phyloP scores from a whole-genome alignment of 2,329 filamentous ascomycete genomes.

The Epichloe baconii region DNA sequence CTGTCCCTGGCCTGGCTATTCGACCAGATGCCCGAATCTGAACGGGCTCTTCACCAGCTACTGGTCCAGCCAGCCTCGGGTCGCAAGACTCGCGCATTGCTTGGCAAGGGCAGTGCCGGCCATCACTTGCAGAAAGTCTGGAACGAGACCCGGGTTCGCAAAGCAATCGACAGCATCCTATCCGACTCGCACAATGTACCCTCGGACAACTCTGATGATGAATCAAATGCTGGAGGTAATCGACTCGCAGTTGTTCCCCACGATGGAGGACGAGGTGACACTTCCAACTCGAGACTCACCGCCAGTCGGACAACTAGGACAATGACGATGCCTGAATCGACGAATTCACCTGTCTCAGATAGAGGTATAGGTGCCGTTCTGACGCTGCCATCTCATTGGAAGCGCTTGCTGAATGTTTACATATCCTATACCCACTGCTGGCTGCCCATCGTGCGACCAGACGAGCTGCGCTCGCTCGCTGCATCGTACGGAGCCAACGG shows the following conservation, averaged over 20 bases:
- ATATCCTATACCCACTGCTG: constrained; percentile 65
- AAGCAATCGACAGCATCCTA: constrained; percentile 48
- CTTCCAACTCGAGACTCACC: not conserved
- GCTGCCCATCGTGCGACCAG: constrained; percentile 61
- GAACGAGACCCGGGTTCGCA: constrained; percentile 48
- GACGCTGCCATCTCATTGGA: constrained; percentile 38
- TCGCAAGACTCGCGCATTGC: constrained; percentile 29
- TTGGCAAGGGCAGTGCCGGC: constrained; percentile 38
- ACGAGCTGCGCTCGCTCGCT: constrained; percentile 40
- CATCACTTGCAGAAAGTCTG: constrained; percentile 49
- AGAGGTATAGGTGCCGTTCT: not conserved
- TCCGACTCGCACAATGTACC: constrained; percentile 28
- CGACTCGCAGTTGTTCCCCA: not conserved
- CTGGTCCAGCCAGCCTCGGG: constrained; percentile 32
- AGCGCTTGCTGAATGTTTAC: constrained; percentile 55
- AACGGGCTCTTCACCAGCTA: constrained; percentile 42
- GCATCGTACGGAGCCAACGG: constrained; percentile 27
- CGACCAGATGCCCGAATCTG: constrained; percentile 44
- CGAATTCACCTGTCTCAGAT: not conserved
- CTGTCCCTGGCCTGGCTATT: constrained; percentile 55
- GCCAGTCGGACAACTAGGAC: not conserved
- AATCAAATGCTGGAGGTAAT: constrained; percentile 17
- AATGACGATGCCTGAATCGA: not conserved
- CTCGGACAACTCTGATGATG: constrained; percentile 22
- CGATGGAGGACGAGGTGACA: not conserved